Conservation (phyloP, 495 filamentous ascomycete species). For the Venustampulla echinocandica region DNA sequence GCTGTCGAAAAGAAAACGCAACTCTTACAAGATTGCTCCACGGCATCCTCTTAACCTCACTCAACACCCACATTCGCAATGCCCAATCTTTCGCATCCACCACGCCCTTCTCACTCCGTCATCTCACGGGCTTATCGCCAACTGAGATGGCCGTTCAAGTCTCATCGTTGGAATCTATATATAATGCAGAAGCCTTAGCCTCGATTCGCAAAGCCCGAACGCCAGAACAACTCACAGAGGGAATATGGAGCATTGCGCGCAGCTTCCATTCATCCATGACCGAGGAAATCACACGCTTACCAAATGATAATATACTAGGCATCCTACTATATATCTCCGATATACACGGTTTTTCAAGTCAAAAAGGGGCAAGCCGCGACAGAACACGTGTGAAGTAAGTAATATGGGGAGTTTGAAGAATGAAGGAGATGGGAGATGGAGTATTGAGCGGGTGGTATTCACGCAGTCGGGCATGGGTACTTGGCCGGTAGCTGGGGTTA, state of each 20-base stretch:
- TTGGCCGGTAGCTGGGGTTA: slow-evolving; percentile 11
- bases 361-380: slow-evolving; percentile 16
- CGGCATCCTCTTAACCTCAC: slow-evolving; percentile 10
- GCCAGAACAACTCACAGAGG: background rate
- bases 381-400: slow-evolving; percentile 21
- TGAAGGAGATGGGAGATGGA: slow-evolving; percentile 6
- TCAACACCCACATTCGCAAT: slow-evolving; percentile 12
- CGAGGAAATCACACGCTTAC: slow-evolving; percentile 10
- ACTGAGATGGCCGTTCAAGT: slow-evolving; percentile 18
- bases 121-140: slow-evolving; percentile 13
- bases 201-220: background rate
- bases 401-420: slow-evolving; percentile 20
- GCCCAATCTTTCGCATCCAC: slow-evolving; percentile 11
- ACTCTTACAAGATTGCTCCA: slow-evolving; percentile 25
- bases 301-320: slow-evolving; percentile 18
- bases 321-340: slow-evolving; percentile 17
- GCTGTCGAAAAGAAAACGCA: slow-evolving; percentile 16
- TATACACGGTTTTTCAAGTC: slow-evolving; percentile 14
- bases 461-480: slow-evolving; percentile 6
- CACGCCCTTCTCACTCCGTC: slow-evolving; percentile 9
- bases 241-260: slow-evolving; percentile 10
- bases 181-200: slow-evolving; percentile 6
- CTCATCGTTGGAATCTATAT: slow-evolving; percentile 9
- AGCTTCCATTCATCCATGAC: slow-evolving; percentile 8
- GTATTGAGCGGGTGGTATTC: slow-evolving; percentile 12